A percentile compares a stretch with the other conserved stretches of the same genome.
phyloP scores from a whole-genome alignment of 352 stramenopile genomes.

The Thalassiosira ordinaria region DNA sequence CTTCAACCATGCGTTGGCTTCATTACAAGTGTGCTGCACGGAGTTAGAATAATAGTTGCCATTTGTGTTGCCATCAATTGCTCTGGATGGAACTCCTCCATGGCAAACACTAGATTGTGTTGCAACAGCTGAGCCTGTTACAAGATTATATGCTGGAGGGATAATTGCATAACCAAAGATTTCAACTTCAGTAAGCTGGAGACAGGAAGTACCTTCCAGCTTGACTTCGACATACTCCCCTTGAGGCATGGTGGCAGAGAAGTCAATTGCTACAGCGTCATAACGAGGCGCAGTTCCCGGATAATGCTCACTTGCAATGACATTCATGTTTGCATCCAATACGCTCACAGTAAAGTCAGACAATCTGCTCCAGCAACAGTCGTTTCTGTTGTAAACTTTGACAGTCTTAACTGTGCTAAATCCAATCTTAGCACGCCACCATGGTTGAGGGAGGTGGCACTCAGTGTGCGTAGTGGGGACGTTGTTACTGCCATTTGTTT shows the following conservation, averaged over 20 bases:
- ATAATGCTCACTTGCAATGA: too few species aligned
- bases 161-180: too few species aligned
- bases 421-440: background rate
- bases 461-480: constrained; percentile 13
- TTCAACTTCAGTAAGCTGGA: too few species aligned
- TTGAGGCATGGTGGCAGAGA: too few species aligned
- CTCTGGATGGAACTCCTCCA: constrained; percentile 20
- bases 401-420: background rate
- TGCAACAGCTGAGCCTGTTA: too few species aligned
- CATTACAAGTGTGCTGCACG: constrained; percentile 18
- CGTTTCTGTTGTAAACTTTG: background rate
- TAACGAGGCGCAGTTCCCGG: too few species aligned
- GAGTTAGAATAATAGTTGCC: background rate
- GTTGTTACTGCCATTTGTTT: background rate
- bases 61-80: constrained; percentile 32
- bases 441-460: background rate
- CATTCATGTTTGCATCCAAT: background rate
- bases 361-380: constrained; percentile 11
- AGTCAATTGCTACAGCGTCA: too few species aligned
- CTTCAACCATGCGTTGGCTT: background rate
- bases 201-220: too few species aligned
- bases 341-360: background rate
- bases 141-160: too few species aligned
- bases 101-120: constrained; percentile 10
- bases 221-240: too few species aligned